Evolutionary conservation across 768 basidiomycete species (phyloP).

Genomic region (Auricularia cornea): DNA sequence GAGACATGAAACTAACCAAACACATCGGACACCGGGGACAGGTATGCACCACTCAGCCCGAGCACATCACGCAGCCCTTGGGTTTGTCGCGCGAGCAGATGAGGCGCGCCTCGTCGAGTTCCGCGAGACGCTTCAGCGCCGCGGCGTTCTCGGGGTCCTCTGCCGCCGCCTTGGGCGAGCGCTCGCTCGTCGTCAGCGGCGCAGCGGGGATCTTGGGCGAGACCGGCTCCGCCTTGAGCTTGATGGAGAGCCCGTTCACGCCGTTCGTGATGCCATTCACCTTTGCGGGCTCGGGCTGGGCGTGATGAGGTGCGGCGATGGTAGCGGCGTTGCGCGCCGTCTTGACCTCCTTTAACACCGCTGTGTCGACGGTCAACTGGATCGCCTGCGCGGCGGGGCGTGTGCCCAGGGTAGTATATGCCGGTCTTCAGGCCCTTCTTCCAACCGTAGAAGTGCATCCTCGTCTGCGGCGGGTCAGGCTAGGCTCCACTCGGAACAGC

Average conservation of each 20-base stretch:
- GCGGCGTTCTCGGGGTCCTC: slow-evolving; percentile 65
- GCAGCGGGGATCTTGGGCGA: too few species aligned
- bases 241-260: too few species aligned
- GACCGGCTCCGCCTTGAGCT: too few species aligned
- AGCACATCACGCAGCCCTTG: slow-evolving; percentile 87
- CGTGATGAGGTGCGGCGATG: background rate
- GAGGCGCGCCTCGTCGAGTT: slow-evolving; percentile 71
- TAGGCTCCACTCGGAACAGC: slow-evolving; percentile 18
- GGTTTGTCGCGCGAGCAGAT: slow-evolving; percentile 87
- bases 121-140: too few species aligned
- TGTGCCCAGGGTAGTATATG: slow-evolving; percentile 89
- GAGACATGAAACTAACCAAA: too few species aligned
- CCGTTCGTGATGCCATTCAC: too few species aligned
- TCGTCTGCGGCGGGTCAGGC: slow-evolving; percentile 35
- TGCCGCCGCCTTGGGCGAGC: slow-evolving; percentile 45
- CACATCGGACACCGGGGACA: too few species aligned
- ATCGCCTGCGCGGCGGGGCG: slow-evolving; percentile 92
- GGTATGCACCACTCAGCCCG: too few species aligned
- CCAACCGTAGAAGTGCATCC: slow-evolving; percentile 97
- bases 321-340: slow-evolving; percentile 15
- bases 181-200: slow-evolving; percentile 31
- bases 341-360: slow-evolving; percentile 50
- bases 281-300: background rate
- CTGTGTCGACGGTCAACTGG: slow-evolving; percentile 93
- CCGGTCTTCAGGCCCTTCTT: slow-evolving; percentile 98